Conservation (phyloP, 148 eudicot genomes). For the Cornus kousa region DNA sequence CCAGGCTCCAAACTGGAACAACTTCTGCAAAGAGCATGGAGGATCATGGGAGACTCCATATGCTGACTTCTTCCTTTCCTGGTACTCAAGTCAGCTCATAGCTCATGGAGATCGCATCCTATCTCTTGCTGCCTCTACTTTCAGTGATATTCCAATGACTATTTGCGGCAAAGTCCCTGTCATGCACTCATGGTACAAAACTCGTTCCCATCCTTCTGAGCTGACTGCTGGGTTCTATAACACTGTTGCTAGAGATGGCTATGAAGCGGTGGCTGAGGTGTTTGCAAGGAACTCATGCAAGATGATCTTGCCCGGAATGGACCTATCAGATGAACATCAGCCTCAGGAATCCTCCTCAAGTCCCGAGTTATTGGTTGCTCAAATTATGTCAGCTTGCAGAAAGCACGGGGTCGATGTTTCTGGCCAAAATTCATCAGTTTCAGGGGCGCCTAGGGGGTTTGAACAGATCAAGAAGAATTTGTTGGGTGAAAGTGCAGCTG, state of each 20-base stretch:
- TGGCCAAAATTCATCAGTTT: conserved; percentile 60
- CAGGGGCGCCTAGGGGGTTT: conserved; percentile 36
- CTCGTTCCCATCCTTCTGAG: conserved; percentile 83
- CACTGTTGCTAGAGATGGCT: conserved; percentile 67
- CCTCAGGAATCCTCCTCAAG: conserved; percentile 38
- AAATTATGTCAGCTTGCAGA: conserved; percentile 49
- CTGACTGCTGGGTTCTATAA: conserved; percentile 78
- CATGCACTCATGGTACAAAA: conserved; percentile 43
- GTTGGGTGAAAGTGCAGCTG: conserved; percentile 33
- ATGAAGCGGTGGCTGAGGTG: conserved; percentile 47
- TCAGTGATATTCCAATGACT: conserved; percentile 37
- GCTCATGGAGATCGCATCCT: conserved; percentile 67
- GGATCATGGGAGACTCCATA: conserved; percentile 85
- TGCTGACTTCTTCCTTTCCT: conserved; percentile 82
- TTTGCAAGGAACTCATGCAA: conserved; percentile 56
- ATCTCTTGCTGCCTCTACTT: conserved; percentile 51
- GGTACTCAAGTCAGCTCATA: conserved; percentile 78
- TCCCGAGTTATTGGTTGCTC: conserved; percentile 49
- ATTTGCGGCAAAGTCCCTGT: conserved; percentile 72
- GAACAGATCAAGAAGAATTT: conserved; percentile 56
- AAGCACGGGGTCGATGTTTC: conserved; percentile 41
- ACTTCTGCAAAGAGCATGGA: conserved; percentile 61
- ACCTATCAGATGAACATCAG: conserved; percentile 48
- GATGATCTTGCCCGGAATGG: conserved; percentile 73
- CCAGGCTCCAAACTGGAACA: conserved; percentile 40